Evolutionary conservation across 106 monocot genomes (phyloP).

Genomic region (Platanthera zijinensis): DNA sequence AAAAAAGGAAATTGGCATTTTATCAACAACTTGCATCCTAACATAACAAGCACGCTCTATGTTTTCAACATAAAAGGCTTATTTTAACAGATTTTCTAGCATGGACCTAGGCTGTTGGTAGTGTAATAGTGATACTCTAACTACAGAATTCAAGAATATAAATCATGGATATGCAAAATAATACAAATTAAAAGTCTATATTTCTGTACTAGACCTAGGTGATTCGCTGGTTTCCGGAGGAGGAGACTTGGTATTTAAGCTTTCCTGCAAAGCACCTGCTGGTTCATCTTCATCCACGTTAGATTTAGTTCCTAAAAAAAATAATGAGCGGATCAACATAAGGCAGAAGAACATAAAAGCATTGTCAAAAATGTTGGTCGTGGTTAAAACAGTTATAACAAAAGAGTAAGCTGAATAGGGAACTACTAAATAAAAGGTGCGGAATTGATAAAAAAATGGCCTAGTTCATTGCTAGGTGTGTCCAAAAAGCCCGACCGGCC

Average conservation of each 20-base stretch:
- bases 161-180: no score
- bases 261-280: constrained; percentile 84
- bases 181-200: no score
- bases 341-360: background rate
- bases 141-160: no score
- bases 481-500: no score
- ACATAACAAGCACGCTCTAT: no score
- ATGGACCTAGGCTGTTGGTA: no score
- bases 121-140: no score
- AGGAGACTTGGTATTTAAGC: constrained; percentile 56
- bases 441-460: background rate
- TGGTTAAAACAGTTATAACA: background rate
- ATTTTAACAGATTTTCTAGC: no score
- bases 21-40: no score
- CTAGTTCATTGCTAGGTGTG: background rate
- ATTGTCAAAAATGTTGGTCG: background rate
- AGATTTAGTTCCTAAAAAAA: constrained; percentile 33
- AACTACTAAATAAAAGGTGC: background rate
- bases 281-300: constrained; percentile 80
- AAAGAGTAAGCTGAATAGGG: background rate
- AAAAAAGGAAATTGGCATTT: no score
- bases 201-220: background rate
- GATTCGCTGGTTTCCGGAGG: constrained; percentile 40
- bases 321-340: background rate
- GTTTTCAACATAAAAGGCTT: no score